Evolutionary conservation across 1,284 basidiomycete species (phyloP), one percentile per base, ranked within the genome.

Genomic region (Waitea zeae): DNA sequence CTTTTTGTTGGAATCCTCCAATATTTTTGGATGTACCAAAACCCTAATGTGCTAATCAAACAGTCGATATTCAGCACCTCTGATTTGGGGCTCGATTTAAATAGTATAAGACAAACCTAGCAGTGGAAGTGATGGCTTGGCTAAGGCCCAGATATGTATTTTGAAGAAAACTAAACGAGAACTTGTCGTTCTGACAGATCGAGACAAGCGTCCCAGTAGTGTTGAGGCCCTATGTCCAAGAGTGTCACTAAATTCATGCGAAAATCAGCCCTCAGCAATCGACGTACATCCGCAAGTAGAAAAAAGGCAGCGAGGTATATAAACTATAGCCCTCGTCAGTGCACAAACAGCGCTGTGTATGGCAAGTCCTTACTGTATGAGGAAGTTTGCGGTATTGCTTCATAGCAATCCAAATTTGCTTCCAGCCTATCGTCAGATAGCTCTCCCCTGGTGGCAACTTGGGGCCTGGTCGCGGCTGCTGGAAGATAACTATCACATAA

Each of bases 151-250:
- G 66, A 46, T 84, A 84, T 1, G 81, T 86, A 43, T 68, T 78
- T 45, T 82, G 59, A 36, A 83, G 55, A 57, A 86, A 83, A 2
- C 68, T 70, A 52, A 86, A 77, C 38, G 48, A 46, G 47, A 75
- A 82, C 47, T 81, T 73, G 47, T 79, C 62, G 47, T 87, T 86
- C 47, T 88, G 83, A 42, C 73, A 72, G 37, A 83, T 86, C 0
- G 62, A 57, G 7, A 87, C 63, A 5, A 87, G 63, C 0, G 80
- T 84, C 11, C 74, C 70, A 0, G 80, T 82, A 0, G 81, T 84
- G 51, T 82, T 82, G 20, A 84, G 52, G 5, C 78, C 77, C 77
- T 83, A 40, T 4, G 5, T 27, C 36, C 30, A 39, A 22, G n/a
- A 31, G 15, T 12, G 9, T 39, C 13, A 35, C 18, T 26, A 31